Evolutionary conservation across 495 filamentous ascomycete genomes (phyloP).

Genomic region (Talaromyces borbonicus): DNA sequence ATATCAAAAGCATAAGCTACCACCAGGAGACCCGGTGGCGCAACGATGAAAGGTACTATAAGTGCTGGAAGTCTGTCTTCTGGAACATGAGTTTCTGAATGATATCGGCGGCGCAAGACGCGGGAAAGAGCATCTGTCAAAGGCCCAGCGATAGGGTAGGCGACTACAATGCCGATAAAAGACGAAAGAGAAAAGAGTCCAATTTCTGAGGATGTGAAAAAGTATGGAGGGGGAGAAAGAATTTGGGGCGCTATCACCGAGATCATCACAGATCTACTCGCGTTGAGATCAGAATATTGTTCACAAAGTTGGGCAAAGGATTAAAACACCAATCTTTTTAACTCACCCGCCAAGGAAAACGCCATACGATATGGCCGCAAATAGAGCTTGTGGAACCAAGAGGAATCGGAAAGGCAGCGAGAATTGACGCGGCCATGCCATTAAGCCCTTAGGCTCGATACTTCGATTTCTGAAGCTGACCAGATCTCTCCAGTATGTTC

Average conservation of each 20-base stretch:
- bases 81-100: slow-evolving; percentile 17
- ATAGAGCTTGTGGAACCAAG: slow-evolving; percentile 18
- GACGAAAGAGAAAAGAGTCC: slow-evolving; percentile 23
- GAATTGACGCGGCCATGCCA: slow-evolving; percentile 10
- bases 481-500: slow-evolving; percentile 20
- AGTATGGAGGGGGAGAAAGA: slow-evolving; percentile 21
- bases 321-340: too few species aligned
- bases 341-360: slow-evolving; percentile 30
- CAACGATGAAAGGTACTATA: slow-evolving; percentile 20
- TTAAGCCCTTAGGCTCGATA: neutral
- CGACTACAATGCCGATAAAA: slow-evolving; percentile 22
- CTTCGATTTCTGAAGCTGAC: slow-evolving; percentile 12
- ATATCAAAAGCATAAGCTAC: slow-evolving; percentile 19
- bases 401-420: slow-evolving; percentile 26
- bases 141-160: slow-evolving; percentile 22
- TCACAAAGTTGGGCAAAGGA: too few species aligned
- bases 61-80: slow-evolving; percentile 23
- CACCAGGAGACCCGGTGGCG: slow-evolving; percentile 20
- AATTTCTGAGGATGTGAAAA: slow-evolving; percentile 17
- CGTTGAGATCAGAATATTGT: too few species aligned
- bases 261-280: slow-evolving; percentile 17
- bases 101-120: slow-evolving; percentile 19
- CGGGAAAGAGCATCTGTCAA: slow-evolving; percentile 23
- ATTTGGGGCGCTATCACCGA: slow-evolving; percentile 18
- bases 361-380: slow-evolving; percentile 28